Base-by-base conservation (phyloP, 495 filamentous ascomycete genomes). In the Venustampulla echinocandica region DNA sequence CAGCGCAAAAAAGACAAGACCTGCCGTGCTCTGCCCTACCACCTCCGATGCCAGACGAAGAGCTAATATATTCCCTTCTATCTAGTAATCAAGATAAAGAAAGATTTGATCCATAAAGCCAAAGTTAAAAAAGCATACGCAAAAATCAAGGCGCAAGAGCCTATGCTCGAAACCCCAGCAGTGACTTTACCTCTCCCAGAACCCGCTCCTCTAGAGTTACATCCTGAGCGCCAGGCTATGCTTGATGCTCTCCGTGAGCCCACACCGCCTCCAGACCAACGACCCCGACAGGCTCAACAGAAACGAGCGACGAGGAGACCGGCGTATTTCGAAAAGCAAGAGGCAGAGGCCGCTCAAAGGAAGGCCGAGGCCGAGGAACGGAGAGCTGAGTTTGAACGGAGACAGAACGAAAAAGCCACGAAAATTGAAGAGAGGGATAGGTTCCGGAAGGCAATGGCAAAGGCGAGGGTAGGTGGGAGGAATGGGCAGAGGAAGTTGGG, bases 61-160 rank as follows among this genome's bases (percentile, higher is more conserved):
- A 28, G 32, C n/a, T 11, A n/a, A n/a, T n/a, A n/a, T n/a, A n/a
- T n/a, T n/a, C n/a, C n/a, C n/a, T n/a, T 13, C 13, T 30, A 7
- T 6, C 35, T 54, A 96, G 90, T 84, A 38, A 79, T 87, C 68
- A 95, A 93, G 65, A 92, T 96, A 57, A 97, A 97, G 63, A 72
- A 81, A 45, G 77, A 85, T 52, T 70, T 98, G 39, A 95, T 98
- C 61, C 77, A 86, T 61, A 93, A 90, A 64, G 90, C 90, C 55
- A 95, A 95, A 64, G 73, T 95, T 38, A 95, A 89, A 64, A 95
- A 94, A 64, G 73, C 85, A 34, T 96, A 95, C 62, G 84, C 81
- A 55, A 98, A 95, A 64, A 67, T 95, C 46, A 87, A 89, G 61
- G 78, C 77, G 33, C 69, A 73, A 45, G 55, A 62, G 22, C 46